Conservation (phyloP, 2,329 filamentous ascomycete genomes). For the Aureobasidium sp. region DNA sequence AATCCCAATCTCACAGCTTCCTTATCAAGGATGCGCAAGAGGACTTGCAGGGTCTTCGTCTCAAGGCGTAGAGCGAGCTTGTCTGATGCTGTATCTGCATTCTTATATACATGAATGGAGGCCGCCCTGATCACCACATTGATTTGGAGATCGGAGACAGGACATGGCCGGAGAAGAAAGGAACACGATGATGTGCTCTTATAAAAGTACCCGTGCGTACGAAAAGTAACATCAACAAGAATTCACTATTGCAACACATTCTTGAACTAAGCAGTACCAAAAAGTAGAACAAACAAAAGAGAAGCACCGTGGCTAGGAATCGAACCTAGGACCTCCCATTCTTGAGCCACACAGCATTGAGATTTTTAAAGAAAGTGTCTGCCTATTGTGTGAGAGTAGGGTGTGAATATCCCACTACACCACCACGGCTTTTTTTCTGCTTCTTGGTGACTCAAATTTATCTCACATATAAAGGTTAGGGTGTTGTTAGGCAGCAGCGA, state of each 20-base stretch:
- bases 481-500: too few species aligned
- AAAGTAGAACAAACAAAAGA: background rate
- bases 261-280: background rate
- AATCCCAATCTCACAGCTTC: constrained; percentile 50
- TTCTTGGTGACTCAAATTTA: background rate
- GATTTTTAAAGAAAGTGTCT: background rate
- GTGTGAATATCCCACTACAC: background rate
- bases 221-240: too few species aligned
- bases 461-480: background rate
- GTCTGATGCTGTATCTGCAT: background rate
- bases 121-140: background rate
- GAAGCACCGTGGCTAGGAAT: background rate
- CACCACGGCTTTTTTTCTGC: background rate
- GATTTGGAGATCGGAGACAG: too few species aligned
- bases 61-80: constrained; percentile 52
- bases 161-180: background rate
- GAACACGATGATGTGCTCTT: background rate
- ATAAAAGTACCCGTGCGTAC: too few species aligned
- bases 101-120: background rate
- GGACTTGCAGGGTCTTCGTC: constrained; percentile 63
- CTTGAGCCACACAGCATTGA: background rate
- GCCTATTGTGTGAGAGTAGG: background rate
- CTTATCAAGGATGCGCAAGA: constrained; percentile 77
- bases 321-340: background rate
- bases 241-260: too few species aligned